A percentile compares a stretch with the other conserved stretches of the same genome.
Conservation (phyloP, 345 rosid genomes). For the Clausena lansium region DNA sequence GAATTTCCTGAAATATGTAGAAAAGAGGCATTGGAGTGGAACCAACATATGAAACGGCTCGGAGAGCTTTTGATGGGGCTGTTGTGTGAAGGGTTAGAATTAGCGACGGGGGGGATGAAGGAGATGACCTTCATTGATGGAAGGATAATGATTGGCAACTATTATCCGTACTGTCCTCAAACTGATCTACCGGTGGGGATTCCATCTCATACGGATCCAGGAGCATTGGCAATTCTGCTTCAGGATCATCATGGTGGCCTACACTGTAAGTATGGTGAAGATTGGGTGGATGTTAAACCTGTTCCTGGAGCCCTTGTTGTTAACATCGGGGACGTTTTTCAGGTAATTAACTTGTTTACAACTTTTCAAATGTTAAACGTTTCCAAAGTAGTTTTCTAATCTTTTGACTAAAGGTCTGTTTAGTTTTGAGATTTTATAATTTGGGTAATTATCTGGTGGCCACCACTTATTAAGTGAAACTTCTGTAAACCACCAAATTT, state of each 20-base stretch:
- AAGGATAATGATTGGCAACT: constrained; percentile 42
- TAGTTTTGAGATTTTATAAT: no score
- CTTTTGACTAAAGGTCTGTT: no score
- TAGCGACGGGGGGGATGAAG: constrained; percentile 30
- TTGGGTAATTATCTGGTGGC: no score
- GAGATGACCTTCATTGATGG: constrained; percentile 32
- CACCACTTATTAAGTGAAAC: no score
- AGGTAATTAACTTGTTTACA: constrained; percentile 23
- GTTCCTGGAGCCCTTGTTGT: constrained; percentile 42
- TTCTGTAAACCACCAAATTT: no score
- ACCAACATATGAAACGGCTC: constrained; percentile 17
- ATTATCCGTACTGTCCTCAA: constrained; percentile 55
- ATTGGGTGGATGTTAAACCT: constrained; percentile 47
- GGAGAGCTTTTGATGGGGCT: constrained; percentile 38
- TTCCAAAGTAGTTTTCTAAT: no score
- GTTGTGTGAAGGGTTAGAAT: constrained; percentile 45
- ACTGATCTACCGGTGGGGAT: constrained; percentile 49
- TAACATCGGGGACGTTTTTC: constrained; percentile 50
- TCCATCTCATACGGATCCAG: constrained; percentile 43
- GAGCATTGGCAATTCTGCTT: constrained; percentile 37
- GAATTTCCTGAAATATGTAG: constrained; percentile 46
- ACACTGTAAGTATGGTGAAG: constrained; percentile 42
- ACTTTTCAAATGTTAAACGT: no score
- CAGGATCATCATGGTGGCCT: constrained; percentile 47
- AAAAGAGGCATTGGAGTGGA: constrained; percentile 43